Evolutionary conservation across 306 rosid species (phyloP).

Genomic region (Trifolium repens): DNA sequence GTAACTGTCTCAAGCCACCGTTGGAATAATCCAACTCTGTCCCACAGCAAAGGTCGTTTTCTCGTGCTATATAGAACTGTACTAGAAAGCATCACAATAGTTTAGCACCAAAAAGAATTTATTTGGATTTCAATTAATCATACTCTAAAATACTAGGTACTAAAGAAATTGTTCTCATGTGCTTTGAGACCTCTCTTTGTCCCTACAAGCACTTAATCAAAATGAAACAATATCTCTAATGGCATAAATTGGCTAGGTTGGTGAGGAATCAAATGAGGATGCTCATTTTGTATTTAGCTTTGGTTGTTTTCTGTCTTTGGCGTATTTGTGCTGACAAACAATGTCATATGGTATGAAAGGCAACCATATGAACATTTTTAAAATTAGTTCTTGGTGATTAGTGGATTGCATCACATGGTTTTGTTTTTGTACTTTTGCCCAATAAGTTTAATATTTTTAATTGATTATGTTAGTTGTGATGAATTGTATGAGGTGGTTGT

Average conservation of each 20-base stretch:
- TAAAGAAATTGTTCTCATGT: constrained; percentile 57
- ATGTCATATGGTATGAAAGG: constrained; percentile 52
- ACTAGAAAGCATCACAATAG: constrained; percentile 8
- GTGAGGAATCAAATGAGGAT: constrained; percentile 68
- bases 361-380: constrained; percentile 46
- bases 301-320: constrained; percentile 71
- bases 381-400: constrained; percentile 36
- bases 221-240: constrained; percentile 42
- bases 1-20: too few species aligned
- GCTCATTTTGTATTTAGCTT: constrained; percentile 74
- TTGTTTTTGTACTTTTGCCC: constrained; percentile 49
- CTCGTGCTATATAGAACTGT: constrained; percentile 9
- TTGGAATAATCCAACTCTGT: not conserved
- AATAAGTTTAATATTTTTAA: constrained; percentile 38
- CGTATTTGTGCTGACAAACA: constrained; percentile 56
- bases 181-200: constrained; percentile 41
- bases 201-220: constrained; percentile 50
- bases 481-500: constrained; percentile 51
- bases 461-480: constrained; percentile 47
- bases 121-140: constrained; percentile 24
- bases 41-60: constrained; percentile 40
- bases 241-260: constrained; percentile 55
- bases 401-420: constrained; percentile 60
- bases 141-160: constrained; percentile 16
- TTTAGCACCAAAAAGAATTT: constrained; percentile 31